These are phyloP conservation scores for Erythrophleum fordii DNA, from an alignment of 306 rosid species.

Conservation along the genomic window DNA sequence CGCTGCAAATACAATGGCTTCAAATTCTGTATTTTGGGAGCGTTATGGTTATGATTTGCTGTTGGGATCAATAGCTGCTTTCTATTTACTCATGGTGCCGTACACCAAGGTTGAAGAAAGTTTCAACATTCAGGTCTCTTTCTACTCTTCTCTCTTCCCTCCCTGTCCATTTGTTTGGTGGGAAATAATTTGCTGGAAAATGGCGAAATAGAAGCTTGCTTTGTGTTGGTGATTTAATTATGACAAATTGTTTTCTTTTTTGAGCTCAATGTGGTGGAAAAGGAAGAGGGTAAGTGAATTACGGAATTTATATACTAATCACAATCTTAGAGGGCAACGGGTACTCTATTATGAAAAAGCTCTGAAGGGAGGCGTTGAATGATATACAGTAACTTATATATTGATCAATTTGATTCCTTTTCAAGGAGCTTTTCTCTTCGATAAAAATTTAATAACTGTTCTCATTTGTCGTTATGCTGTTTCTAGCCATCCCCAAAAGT, in stretches of 20 bases:
- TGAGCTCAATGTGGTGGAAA: neutral
- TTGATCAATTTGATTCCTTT: neutral
- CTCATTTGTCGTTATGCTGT: neutral
- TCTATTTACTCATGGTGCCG: constrained; percentile 70
- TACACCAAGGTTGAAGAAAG: constrained; percentile 98
- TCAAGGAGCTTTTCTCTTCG: neutral
- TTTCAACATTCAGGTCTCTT: constrained; percentile 81
- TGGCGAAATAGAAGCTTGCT: neutral
- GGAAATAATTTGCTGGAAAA: neutral
- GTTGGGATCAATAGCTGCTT: constrained; percentile 64
- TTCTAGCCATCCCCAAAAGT: neutral
- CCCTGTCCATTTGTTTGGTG: neutral
- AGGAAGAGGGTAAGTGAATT: constrained; percentile 1
- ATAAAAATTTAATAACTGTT: neutral
- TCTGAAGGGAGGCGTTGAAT: neutral
- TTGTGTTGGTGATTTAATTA: neutral
- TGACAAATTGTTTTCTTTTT: neutral
- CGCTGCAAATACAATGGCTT: constrained; percentile 56
- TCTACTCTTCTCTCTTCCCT: neutral
- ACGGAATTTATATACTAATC: neutral
- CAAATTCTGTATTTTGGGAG: constrained; percentile 45
- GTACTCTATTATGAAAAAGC: neutral
- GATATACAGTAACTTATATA: neutral
- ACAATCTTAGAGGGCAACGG: neutral
- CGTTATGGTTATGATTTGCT: constrained; percentile 74